phyloP scores from a whole-genome alignment of 192 early-diverging fungal genomes.

The Phlyctochytrium arcticum region DNA sequence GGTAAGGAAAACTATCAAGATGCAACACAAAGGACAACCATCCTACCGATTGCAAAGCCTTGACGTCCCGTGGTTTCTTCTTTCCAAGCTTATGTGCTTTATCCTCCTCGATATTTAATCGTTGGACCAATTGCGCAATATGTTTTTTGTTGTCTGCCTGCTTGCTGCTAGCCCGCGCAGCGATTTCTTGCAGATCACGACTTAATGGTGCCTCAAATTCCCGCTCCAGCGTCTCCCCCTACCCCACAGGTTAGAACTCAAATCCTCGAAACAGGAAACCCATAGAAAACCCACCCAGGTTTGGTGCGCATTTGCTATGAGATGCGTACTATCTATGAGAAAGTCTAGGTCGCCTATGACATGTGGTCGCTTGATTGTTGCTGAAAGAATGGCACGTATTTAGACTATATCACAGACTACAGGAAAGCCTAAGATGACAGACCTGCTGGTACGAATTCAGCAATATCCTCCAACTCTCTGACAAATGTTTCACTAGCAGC shows the following conservation, averaged over 20 bases:
- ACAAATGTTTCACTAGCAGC: constrained; percentile 49
- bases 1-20: neutral
- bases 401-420: neutral
- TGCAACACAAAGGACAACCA: neutral
- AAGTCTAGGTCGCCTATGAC: constrained; percentile 48
- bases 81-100: constrained; percentile 41
- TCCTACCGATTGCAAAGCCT: constrained; percentile 37
- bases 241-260: neutral
- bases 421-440: no score
- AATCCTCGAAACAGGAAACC: no score
- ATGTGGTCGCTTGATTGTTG: constrained; percentile 27
- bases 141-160: constrained; percentile 41
- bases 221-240: constrained; percentile 40
- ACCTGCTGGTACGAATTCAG: constrained; percentile 44
- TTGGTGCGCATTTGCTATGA: constrained; percentile 50
- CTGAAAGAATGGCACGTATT: constrained; percentile 11
- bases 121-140: constrained; percentile 36
- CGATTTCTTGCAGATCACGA: constrained; percentile 31
- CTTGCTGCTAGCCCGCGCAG: constrained; percentile 6
- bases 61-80: constrained; percentile 47
- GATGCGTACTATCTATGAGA: constrained; percentile 49
- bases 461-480: constrained; percentile 44
- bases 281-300: constrained; percentile 42
- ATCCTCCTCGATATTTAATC: constrained; percentile 47
- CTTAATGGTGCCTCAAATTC: constrained; percentile 46